Evolutionary conservation across 768 basidiomycete genomes (phyloP), one percentile per base, ranked within the genome.

Genomic region (Hypholoma fasciculare): DNA sequence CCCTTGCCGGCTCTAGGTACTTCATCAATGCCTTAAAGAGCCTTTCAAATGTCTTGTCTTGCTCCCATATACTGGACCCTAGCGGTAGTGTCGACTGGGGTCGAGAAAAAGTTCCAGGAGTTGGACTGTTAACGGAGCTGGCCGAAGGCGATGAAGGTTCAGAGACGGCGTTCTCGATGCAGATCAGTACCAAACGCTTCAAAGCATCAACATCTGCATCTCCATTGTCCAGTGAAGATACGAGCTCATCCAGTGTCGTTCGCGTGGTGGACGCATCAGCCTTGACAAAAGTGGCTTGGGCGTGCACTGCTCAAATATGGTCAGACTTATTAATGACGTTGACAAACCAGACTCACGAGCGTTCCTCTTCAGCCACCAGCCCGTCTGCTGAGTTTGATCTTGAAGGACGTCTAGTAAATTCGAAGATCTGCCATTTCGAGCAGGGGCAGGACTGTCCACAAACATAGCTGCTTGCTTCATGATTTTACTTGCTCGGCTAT

Each of bases 361-460:
- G 69, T 84, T 86, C 62, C 89, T 80, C 68, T 90, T 92, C 60
- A 85, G 69, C 93, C 94, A 95, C 94, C 94, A 96, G 7, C 84
- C 84, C 19, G 84, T 86, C 65, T 90, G 87, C 64, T 87, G 84
- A 59, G 79, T 86, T 61, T 81, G 78, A 54, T 82, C 86, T 59
- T 87, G 84, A 48, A 91, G 71, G 19, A 87, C 85, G 62, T 90
- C 86, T 64, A 92, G 72, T 65, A 94, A 72, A 16, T 85, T 82
- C n/a, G 84, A 74, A 20, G 80, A 66, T 30, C 72, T 74, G 26
- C 75, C 79, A 61, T 80, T 81, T 53, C 81, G 76, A 38, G 81
- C 80, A 12, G 94, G 92, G 63, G 81, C 81, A 14, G 94, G 93
- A 64, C 92, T 95, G 65, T 95, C 89, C 68, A 86, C 79, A 75